phyloP scores from a whole-genome alignment of 2,329 filamentous ascomycete genomes.

The Rosellinia necatrix region DNA sequence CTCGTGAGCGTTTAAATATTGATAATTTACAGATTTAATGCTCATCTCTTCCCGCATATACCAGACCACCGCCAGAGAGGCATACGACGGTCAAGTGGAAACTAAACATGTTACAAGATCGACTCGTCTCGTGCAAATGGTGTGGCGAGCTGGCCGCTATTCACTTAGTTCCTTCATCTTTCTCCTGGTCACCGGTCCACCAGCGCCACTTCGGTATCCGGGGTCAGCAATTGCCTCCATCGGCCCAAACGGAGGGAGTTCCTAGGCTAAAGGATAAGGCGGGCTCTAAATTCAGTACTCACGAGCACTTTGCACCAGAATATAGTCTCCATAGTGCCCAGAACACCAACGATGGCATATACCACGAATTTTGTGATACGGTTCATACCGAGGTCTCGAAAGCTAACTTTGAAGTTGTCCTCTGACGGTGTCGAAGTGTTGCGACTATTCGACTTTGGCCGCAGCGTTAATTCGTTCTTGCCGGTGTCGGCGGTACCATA shows the following conservation, averaged over 20 bases:
- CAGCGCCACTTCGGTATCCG: slow-evolving; percentile 21
- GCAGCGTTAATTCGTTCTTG: background rate
- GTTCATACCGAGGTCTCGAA: slow-evolving; percentile 39
- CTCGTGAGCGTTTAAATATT: no score
- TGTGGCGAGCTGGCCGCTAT: background rate
- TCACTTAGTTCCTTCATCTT: background rate
- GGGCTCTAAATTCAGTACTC: slow-evolving; percentile 3
- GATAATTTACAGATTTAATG: no score
- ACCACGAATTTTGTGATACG: slow-evolving; percentile 38
- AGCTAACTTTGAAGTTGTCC: slow-evolving; percentile 28
- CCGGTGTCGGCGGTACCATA: background rate
- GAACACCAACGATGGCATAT: slow-evolving; percentile 34
- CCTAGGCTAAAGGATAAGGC: background rate
- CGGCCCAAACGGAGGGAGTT: background rate
- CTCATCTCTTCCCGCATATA: no score
- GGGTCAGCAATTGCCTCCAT: slow-evolving; percentile 2
- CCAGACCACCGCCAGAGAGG: no score
- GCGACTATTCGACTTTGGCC: background rate
- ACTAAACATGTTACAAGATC: background rate
- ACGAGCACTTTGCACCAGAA: slow-evolving; percentile 39
- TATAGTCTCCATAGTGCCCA: slow-evolving; percentile 42
- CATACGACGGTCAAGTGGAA: no score
- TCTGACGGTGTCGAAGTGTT: slow-evolving; percentile 2
- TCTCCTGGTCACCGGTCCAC: slow-evolving; percentile 14
- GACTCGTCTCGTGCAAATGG: background rate